A percentile compares a stretch with the other conserved stretches of the same genome.
These are phyloP conservation scores for Pestalotiopsis sp. DNA, from an alignment of 2,329 filamentous ascomycete genomes.

Conservation along the genomic window DNA sequence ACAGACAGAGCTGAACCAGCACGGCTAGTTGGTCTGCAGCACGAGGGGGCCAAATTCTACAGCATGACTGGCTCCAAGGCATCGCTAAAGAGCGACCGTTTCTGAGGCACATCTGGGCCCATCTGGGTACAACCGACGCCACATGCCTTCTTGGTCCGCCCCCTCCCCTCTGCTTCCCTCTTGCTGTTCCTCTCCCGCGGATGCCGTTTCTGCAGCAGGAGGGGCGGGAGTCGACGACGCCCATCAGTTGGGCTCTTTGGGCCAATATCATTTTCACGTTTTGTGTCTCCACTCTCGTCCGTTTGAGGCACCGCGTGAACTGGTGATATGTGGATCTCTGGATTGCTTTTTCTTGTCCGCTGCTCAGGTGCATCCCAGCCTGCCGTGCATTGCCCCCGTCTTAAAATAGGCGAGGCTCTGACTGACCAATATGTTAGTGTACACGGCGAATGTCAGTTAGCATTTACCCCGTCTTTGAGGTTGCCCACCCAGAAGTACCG, in stretches of 20 bases:
- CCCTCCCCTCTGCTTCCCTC: too few species aligned
- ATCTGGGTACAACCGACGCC: background rate
- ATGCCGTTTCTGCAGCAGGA: background rate
- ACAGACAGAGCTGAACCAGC: background rate
- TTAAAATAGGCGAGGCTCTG: background rate
- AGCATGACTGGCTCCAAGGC: background rate
- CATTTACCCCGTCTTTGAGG: background rate
- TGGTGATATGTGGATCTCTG: background rate
- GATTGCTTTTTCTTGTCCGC: background rate
- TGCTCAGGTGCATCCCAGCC: background rate
- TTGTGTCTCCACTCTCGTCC: background rate
- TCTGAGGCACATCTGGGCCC: background rate
- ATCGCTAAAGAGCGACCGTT: background rate
- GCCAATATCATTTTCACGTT: background rate
- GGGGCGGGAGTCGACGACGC: background rate
- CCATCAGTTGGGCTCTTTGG: background rate
- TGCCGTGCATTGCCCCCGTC: background rate
- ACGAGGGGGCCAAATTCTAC: background rate
- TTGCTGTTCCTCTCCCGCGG: background rate
- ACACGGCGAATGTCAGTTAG: background rate
- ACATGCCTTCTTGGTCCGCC: too few species aligned
- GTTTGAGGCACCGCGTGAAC: background rate
- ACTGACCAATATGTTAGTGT: background rate
- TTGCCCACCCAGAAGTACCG: background rate
- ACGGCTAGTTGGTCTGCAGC: background rate